Evolutionary conservation across 2,329 filamentous ascomycete species (phyloP).

Genomic region (Claviceps monticola): DNA sequence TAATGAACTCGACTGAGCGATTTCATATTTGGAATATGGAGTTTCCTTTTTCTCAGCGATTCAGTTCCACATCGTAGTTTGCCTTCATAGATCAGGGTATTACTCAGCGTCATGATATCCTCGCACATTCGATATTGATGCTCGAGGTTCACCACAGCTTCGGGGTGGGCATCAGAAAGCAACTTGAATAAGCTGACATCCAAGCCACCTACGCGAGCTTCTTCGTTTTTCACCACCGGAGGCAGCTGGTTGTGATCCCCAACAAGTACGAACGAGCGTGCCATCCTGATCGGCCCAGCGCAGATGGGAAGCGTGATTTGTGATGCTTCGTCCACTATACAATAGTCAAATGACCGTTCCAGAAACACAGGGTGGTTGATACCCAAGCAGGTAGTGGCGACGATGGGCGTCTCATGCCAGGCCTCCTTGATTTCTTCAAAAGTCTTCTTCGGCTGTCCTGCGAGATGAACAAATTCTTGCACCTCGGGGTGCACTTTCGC

Average conservation of each 20-base stretch:
- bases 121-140: slow-evolving; percentile 98
- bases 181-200: slow-evolving; percentile 91
- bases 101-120: slow-evolving; percentile 89
- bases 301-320: slow-evolving; percentile 95
- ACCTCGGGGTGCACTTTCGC: slow-evolving; percentile 84
- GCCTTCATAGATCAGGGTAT: slow-evolving; percentile 85
- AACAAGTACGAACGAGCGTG: slow-evolving; percentile 83
- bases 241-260: slow-evolving; percentile 95
- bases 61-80: slow-evolving; percentile 78
- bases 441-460: slow-evolving; percentile 55
- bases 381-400: slow-evolving; percentile 88
- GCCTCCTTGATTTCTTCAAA: slow-evolving; percentile 74
- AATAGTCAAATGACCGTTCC: slow-evolving; percentile 88
- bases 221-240: slow-evolving; percentile 83
- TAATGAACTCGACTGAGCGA: slow-evolving; percentile 48
- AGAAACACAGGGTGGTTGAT: slow-evolving; percentile 82
- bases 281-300: slow-evolving; percentile 84
- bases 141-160: slow-evolving; percentile 79
- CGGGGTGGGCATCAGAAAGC: slow-evolving; percentile 75
- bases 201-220: slow-evolving; percentile 71
- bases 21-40: slow-evolving; percentile 53
- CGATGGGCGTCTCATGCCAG: slow-evolving; percentile 77
- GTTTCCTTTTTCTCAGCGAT: slow-evolving; percentile 53
- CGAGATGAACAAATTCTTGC: slow-evolving; percentile 69
- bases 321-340: slow-evolving; percentile 94